phyloP scores from a whole-genome alignment of 805 yeast genomes.

The Wickerhamomyces tratensis region DNA sequence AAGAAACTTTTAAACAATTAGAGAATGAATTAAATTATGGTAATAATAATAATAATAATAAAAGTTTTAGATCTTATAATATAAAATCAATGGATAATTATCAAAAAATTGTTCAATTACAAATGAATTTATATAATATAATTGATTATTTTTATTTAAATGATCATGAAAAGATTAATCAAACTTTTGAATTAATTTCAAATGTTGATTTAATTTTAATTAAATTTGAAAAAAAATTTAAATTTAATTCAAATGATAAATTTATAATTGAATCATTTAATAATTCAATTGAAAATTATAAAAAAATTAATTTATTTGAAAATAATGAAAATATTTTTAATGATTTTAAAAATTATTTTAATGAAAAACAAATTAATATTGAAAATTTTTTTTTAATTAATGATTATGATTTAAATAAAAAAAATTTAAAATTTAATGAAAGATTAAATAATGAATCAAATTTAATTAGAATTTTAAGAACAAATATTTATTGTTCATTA shows the following conservation, averaged over 20 bases:
- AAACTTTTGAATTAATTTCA: too few relatives aligned
- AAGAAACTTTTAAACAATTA: slow-evolving; percentile 6
- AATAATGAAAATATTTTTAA: slow-evolving; percentile 3
- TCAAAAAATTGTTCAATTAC: background rate
- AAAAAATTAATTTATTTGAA: slow-evolving; percentile 4
- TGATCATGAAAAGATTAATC: too few relatives aligned
- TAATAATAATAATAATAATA: too few relatives aligned
- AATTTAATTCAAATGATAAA: too few relatives aligned
- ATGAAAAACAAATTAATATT: slow-evolving; percentile 9
- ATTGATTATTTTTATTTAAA: too few relatives aligned
- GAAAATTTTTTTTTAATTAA: slow-evolving; percentile 6
- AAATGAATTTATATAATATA: background rate
- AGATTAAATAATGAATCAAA: slow-evolving; percentile 9
- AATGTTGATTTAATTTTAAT: background rate
- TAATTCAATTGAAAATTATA: slow-evolving; percentile 3
- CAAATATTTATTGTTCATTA: too few relatives aligned
- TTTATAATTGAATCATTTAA: background rate
- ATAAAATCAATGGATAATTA: too few relatives aligned
- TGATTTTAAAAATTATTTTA: slow-evolving; percentile 6
- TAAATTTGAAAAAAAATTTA: background rate
- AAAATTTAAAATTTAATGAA: slow-evolving; percentile 4
- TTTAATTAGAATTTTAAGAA: background rate
- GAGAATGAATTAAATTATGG: background rate
- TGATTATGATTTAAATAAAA: background rate
- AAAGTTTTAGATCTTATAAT: too few relatives aligned